These are phyloP conservation scores for Knoxdaviesia capensis DNA, from an alignment of 2,329 filamentous ascomycete genomes.

Conservation along the genomic window DNA sequence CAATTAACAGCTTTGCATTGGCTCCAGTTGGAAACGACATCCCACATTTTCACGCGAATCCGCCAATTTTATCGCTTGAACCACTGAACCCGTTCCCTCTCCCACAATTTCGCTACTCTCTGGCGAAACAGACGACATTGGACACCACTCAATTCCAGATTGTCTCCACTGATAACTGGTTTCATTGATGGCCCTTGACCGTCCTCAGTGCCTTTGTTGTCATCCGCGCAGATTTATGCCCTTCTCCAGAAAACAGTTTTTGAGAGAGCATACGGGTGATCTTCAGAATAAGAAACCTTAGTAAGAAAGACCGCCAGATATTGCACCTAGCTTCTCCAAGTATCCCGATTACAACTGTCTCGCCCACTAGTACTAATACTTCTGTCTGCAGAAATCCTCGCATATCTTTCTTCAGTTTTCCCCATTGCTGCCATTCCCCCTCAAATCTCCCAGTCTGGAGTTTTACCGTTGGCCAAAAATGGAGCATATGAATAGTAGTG, in stretches of 20 bases:
- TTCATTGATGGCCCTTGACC: constrained; percentile 39
- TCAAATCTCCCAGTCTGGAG: neutral
- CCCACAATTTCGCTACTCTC: too few species aligned
- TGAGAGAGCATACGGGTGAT: constrained; percentile 34
- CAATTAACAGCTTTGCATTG: too few species aligned
- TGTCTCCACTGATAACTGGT: too few species aligned
- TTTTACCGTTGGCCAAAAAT: constrained; percentile 15
- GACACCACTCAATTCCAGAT: too few species aligned
- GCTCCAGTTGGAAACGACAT: too few species aligned
- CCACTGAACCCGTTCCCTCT: too few species aligned
- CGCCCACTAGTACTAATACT: neutral
- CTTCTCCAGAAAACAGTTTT: constrained; percentile 33
- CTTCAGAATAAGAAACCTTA: constrained; percentile 24
- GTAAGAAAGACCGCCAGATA: neutral
- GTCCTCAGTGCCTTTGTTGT: constrained; percentile 33
- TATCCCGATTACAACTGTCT: neutral
- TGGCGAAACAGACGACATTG: too few species aligned
- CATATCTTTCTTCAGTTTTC: neutral
- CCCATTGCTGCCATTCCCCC: neutral
- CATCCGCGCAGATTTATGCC: constrained; percentile 37
- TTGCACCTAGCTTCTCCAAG: too few species aligned
- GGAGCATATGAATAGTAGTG: constrained; percentile 17
- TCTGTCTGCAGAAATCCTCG: neutral
- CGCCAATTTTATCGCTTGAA: too few species aligned
- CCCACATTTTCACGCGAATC: too few species aligned